phyloP scores from a whole-genome alignment of 495 filamentous ascomycete species.

The Xylaria grammica region DNA sequence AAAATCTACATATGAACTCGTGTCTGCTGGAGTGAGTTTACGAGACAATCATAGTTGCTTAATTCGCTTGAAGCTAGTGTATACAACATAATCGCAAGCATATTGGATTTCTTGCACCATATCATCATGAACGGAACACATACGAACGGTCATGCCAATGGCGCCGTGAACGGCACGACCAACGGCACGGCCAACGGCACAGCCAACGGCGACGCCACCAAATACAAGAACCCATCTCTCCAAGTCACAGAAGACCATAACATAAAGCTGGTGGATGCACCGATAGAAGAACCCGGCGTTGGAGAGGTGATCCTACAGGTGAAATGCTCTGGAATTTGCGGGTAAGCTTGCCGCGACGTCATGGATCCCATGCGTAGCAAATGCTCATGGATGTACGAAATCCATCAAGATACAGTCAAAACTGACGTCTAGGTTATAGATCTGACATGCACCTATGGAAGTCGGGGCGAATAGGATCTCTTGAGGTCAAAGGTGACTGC shows the following conservation, averaged over 20 bases:
- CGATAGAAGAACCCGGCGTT: slow-evolving; percentile 50
- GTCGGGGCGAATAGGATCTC: slow-evolving; percentile 49
- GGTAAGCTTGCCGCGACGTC: slow-evolving; percentile 30
- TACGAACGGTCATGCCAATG: slow-evolving; percentile 10
- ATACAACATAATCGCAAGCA: not conserved
- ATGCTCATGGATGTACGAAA: not conserved
- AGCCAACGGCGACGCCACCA: slow-evolving; percentile 17
- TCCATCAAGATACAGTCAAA: not conserved
- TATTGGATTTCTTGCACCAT: not conserved
- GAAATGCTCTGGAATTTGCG: slow-evolving; percentile 58
- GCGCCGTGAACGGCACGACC: slow-evolving; percentile 10
- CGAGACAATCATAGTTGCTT: not conserved
- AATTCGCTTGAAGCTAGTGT: not conserved
- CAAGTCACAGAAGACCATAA: slow-evolving; percentile 62
- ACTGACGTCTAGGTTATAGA: slow-evolving; percentile 24
- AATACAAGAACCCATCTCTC: slow-evolving; percentile 56
- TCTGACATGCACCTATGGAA: slow-evolving; percentile 55
- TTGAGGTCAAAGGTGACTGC: slow-evolving; percentile 50
- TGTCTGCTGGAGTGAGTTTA: not conserved
- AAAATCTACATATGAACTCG: not conserved
- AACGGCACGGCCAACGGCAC: slow-evolving; percentile 26
- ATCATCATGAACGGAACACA: slow-evolving; percentile 20
- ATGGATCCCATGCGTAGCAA: not conserved
- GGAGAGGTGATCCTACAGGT: slow-evolving; percentile 58
- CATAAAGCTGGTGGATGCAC: slow-evolving; percentile 56